Conservation (phyloP, 371 early-diverging fungal species). For the Nematocida ironsii region DNA sequence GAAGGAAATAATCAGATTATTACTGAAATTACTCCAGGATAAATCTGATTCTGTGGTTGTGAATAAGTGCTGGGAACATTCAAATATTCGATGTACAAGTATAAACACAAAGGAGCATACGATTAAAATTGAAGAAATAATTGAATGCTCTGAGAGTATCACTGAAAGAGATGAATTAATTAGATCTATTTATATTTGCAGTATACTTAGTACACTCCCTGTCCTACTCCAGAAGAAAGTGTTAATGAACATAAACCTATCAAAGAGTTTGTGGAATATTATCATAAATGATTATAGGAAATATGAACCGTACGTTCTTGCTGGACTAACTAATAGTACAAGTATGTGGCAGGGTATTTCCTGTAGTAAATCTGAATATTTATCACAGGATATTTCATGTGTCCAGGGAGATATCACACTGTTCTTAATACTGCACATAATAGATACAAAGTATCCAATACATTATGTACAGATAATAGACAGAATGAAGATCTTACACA, state of each 20-base stretch:
- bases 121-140: constrained; percentile 4
- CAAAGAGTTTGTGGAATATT: neutral
- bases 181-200: constrained; percentile 15
- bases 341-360: constrained; percentile 7
- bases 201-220: constrained; percentile 16
- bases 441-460: constrained; percentile 31
- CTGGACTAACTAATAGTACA: constrained; percentile 17
- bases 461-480: constrained; percentile 50
- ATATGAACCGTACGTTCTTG: constrained; percentile 22
- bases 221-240: neutral
- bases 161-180: neutral
- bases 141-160: neutral
- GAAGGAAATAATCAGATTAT: neutral
- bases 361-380: constrained; percentile 1
- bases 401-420: constrained; percentile 5
- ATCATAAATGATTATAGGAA: constrained; percentile 19
- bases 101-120: constrained; percentile 17
- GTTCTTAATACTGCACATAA: constrained; percentile 18
- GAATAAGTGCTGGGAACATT: constrained; percentile 7
- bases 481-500: constrained; percentile 1
- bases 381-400: neutral
- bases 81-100: neutral
- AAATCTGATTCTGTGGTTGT: neutral
- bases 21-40: neutral
- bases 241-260: neutral